Evolutionary conservation across 140 eudicot genomes (phyloP).

Genomic region (Oenanthe javanica): DNA sequence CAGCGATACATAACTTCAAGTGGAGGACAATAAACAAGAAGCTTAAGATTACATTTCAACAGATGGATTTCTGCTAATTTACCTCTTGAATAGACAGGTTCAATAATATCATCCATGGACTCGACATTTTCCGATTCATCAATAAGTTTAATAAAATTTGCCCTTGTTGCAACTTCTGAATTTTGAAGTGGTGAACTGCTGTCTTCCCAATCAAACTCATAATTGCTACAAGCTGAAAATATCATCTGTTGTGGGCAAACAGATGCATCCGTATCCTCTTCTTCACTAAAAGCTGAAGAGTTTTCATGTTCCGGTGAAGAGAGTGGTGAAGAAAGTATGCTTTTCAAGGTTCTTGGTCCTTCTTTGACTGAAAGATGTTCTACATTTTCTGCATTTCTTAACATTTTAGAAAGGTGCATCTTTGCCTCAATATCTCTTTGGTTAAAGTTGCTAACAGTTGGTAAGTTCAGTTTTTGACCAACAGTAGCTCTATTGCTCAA

Average conservation of each 20-base stretch:
- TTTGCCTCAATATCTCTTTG: constrained; percentile 48
- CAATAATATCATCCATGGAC: background rate
- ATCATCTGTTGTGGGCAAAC: constrained; percentile 6
- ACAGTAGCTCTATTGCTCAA: background rate
- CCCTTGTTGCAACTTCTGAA: constrained; percentile 4
- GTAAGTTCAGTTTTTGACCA: constrained; percentile 10
- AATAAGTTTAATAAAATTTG: constrained; percentile 6
- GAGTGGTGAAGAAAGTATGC: constrained; percentile 30
- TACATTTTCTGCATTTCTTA: constrained; percentile 24
- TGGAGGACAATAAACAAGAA: background rate
- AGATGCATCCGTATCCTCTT: constrained; percentile 11
- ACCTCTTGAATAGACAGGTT: constrained; percentile 9
- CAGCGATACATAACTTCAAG: background rate
- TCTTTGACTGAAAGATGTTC: constrained; percentile 17
- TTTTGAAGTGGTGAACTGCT: constrained; percentile 9
- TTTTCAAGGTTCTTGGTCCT: constrained; percentile 39
- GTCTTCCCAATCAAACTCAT: constrained; percentile 1
- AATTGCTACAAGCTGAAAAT: constrained; percentile 6
- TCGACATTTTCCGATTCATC: background rate
- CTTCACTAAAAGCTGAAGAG: constrained; percentile 19
- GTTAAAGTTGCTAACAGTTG: constrained; percentile 23
- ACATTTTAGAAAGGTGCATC: constrained; percentile 52
- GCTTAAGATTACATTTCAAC: background rate
- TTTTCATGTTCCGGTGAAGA: constrained; percentile 42
- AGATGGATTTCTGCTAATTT: background rate